A percentile compares a stretch with the other conserved stretches of the same genome.
These are phyloP conservation scores for Candida andamanensis DNA, from an alignment of 805 yeast genomes.

Conservation along the genomic window DNA sequence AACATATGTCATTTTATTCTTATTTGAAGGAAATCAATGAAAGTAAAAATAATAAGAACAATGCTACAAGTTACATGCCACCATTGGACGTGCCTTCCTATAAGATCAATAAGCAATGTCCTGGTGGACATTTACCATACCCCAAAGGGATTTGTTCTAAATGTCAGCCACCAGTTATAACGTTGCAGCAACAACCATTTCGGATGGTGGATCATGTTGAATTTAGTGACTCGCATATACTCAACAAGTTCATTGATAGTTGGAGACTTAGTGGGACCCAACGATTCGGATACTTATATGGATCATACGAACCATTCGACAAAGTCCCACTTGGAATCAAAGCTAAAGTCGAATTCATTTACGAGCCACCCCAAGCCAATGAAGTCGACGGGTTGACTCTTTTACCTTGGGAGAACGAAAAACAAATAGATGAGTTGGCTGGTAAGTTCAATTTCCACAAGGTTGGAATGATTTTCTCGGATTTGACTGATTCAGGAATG, in stretches of 20 bases:
- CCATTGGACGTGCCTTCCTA: conserved; percentile 74
- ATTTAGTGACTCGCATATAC: conserved; percentile 64
- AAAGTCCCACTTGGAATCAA: conserved; percentile 89
- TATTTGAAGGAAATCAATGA: conserved; percentile 70
- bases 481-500: conserved; percentile 78
- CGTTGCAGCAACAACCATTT: conserved; percentile 82
- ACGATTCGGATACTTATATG: conserved; percentile 80
- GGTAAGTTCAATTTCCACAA: conserved; percentile 55
- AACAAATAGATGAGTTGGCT: conserved; percentile 51
- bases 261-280: conserved; percentile 92
- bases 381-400: conserved; percentile 79
- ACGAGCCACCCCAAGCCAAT: conserved; percentile 86
- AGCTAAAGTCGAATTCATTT: conserved; percentile 89
- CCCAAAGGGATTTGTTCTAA: conserved; percentile 92
- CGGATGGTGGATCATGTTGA: conserved; percentile 98
- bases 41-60: conserved; percentile 53
- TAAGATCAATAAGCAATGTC: conserved; percentile 59
- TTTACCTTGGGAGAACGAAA: conserved; percentile 51
- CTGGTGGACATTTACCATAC: conserved; percentile 86
- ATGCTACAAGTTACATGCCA: conserved; percentile 61
- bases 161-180: conserved; percentile 95
- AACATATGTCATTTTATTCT: conserved; percentile 86
- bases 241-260: conserved; percentile 79
- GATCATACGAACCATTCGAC: conserved; percentile 71
- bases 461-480: conserved; percentile 86